phyloP scores from a whole-genome alignment of 139 green algal genomes.

The Chlamydomonas applanata region DNA sequence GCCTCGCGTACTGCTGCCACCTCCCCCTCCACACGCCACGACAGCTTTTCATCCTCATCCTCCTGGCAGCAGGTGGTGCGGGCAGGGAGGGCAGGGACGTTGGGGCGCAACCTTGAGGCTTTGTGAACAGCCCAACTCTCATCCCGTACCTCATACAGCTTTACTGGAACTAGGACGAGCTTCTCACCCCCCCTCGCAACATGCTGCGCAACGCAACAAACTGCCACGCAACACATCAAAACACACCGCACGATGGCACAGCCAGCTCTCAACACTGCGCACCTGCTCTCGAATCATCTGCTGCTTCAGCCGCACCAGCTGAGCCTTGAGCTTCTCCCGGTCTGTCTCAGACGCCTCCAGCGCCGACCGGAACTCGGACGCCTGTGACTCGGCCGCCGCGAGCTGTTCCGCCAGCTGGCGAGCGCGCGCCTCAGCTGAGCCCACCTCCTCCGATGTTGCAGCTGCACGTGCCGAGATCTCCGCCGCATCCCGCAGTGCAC shows the following conservation, averaged over 20 bases:
- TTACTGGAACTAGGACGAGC: not conserved
- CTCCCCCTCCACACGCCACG: slow-evolving; percentile 9
- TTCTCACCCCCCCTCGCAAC: not conserved
- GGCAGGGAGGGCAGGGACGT: too few relatives aligned
- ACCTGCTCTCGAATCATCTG: slow-evolving; percentile 59
- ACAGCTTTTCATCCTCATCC: not conserved
- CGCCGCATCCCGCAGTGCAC: too few relatives aligned
- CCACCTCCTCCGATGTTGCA: too few relatives aligned
- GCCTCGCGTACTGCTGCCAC: slow-evolving; percentile 10
- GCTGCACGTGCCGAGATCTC: too few relatives aligned
- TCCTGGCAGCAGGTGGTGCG: not conserved
- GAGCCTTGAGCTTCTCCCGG: slow-evolving; percentile 19
- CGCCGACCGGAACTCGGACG: slow-evolving; percentile 2
- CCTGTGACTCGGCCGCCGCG: not conserved
- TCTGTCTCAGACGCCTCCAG: slow-evolving; percentile 29
- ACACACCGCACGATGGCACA: not conserved
- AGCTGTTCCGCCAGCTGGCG: too few relatives aligned
- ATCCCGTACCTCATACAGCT: too few relatives aligned
- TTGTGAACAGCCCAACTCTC: too few relatives aligned
- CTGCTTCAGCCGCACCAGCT: slow-evolving; percentile 53
- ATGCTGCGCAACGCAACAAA: too few relatives aligned
- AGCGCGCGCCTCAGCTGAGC: too few relatives aligned
- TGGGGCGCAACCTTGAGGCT: too few relatives aligned
- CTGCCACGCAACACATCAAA: not conserved
- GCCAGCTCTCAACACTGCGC: slow-evolving; percentile 1